A percentile compares a stretch with the other conserved stretches of the same genome.
Conservation (phyloP, 495 filamentous ascomycete genomes). For the Lindgomyces ingoldianus region DNA sequence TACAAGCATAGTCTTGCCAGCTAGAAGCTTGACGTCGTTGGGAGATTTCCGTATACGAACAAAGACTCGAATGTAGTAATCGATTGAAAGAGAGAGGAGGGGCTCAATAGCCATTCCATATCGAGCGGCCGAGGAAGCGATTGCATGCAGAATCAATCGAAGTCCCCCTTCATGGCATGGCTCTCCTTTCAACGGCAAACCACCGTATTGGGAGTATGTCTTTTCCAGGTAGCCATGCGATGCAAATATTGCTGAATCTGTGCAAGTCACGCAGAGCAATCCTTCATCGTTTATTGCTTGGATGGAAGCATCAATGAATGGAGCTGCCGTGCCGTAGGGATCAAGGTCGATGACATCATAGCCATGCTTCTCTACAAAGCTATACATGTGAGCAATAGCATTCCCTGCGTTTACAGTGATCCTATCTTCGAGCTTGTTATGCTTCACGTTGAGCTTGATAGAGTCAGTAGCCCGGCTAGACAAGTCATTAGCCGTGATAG, state of each 20-base stretch:
- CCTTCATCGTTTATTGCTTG: constrained; percentile 83
- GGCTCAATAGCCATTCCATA: constrained; percentile 94
- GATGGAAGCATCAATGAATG: constrained; percentile 87
- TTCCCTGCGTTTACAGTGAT: constrained; percentile 75
- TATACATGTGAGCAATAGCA: constrained; percentile 89
- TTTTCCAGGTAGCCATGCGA: constrained; percentile 93
- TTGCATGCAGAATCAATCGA: constrained; percentile 75
- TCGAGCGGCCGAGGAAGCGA: constrained; percentile 74
- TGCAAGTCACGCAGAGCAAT: constrained; percentile 92
- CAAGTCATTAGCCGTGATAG: constrained; percentile 86
- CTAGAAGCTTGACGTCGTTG: constrained; percentile 81
- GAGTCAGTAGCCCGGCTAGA: constrained; percentile 73
- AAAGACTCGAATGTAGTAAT: constrained; percentile 93
- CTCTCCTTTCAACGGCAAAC: constrained; percentile 75
- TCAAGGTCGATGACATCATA: constrained; percentile 97
- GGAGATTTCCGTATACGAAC: constrained; percentile 77
- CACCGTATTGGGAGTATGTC: constrained; percentile 86
- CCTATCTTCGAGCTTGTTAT: constrained; percentile 71
- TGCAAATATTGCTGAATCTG: constrained; percentile 90
- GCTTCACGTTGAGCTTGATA: constrained; percentile 78
- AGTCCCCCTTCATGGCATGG: constrained; percentile 89
- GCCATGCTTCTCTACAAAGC: constrained; percentile 41
- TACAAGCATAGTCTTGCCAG: constrained; percentile 87
- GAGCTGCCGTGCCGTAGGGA: constrained; percentile 88
- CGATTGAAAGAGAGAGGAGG: constrained; percentile 85